Evolutionary conservation across 2,329 filamentous ascomycete genomes (phyloP).

Genomic region (Pseudovirgaria hyperparasitica): DNA sequence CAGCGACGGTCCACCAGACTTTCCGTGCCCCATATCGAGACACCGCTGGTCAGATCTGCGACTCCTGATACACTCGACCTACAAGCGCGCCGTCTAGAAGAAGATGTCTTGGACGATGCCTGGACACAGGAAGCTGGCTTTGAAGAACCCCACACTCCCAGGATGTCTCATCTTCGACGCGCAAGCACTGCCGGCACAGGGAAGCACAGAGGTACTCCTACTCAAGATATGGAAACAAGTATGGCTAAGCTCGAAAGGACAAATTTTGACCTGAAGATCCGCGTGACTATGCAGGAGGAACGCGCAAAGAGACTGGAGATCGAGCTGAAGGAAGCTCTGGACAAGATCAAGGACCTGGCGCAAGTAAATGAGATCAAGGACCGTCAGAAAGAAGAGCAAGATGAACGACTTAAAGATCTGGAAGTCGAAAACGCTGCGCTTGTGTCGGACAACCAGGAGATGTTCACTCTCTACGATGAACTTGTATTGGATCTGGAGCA

Average conservation of each 20-base stretch:
- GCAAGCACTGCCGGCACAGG: no score
- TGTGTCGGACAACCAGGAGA: conserved; percentile 1
- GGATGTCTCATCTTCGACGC: no score
- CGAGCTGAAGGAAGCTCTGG: conserved; percentile 3
- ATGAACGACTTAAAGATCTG: conserved; percentile 3
- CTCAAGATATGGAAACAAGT: conserved; percentile 2
- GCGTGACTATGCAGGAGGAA: conserved; percentile 5
- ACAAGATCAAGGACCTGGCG: conserved; percentile 2
- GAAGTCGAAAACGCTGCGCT: conserved; percentile 3
- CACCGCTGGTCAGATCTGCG: no score
- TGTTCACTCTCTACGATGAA: conserved; percentile 3
- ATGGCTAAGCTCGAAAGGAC: conserved; percentile 5
- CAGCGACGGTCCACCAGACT: no score
- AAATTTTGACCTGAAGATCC: conserved; percentile 6
- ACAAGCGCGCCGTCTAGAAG: no score
- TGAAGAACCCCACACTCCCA: no score
- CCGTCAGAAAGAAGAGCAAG: background rate
- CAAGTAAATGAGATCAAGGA: background rate
- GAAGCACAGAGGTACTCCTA: background rate
- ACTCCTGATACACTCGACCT: no score
- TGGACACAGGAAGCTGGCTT: no score
- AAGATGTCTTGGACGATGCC: no score
- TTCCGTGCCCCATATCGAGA: no score
- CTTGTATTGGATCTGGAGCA: conserved; percentile 4
- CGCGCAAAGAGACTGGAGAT: conserved; percentile 1